Conservation (phyloP, 139 green algal genomes). For the Desmodesmus armatus region DNA sequence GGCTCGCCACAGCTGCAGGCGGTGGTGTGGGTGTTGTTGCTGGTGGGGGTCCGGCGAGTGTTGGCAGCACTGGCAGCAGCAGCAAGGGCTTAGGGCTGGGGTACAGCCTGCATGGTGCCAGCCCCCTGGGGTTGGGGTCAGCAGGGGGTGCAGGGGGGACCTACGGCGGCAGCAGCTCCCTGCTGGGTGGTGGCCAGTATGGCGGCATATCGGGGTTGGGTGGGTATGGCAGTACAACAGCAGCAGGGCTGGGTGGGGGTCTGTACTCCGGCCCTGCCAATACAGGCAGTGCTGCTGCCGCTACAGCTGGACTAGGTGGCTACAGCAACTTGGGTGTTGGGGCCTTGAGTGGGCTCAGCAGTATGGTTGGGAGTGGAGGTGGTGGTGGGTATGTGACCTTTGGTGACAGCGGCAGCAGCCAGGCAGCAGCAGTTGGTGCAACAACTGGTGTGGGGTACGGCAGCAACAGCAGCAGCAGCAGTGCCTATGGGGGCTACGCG, state of each 20-base stretch:
- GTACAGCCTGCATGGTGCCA: not conserved
- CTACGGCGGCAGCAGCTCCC: not conserved
- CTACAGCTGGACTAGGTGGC: not conserved
- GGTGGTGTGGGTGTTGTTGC: not conserved
- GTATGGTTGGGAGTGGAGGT: not conserved
- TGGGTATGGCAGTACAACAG: too few species aligned
- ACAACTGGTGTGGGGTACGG: not conserved
- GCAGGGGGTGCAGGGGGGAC: too few species aligned
- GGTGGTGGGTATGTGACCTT: constrained; percentile 14
- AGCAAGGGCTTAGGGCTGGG: too few species aligned
- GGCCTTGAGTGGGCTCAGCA: not conserved
- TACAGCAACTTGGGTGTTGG: not conserved
- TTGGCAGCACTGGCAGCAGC: not conserved
- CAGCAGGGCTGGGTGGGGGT: too few species aligned
- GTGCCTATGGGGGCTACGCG: not conserved
- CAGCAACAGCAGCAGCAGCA: constrained; percentile 12
- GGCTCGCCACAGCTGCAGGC: not conserved
- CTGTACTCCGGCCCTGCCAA: too few species aligned
- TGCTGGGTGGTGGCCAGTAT: not conserved
- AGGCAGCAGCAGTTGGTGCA: not conserved
- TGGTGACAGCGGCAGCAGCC: not conserved
- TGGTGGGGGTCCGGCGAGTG: not conserved
- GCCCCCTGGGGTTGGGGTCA: not conserved
- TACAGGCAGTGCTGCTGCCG: not conserved
- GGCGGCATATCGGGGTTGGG: too few species aligned